Base-by-base conservation (phyloP, 371 early-diverging fungal species). In the Caulochytrium protostelioides region DNA sequence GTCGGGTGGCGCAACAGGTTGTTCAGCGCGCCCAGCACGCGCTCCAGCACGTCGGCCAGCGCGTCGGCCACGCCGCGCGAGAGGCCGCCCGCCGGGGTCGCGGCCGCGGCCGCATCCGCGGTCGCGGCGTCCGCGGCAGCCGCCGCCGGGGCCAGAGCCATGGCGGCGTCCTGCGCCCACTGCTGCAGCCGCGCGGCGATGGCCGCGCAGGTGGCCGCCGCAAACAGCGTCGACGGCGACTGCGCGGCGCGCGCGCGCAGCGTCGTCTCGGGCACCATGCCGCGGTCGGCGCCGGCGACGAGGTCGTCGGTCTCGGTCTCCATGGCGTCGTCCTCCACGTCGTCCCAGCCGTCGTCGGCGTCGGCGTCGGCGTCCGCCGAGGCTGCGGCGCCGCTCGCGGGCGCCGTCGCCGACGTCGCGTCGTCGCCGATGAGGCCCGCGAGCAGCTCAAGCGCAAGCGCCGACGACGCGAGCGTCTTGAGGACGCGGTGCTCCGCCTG, bases 81-180 rank as follows among this genome's bases (percentile, higher is more conserved):
- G n/a, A n/a, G n/a, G n/a, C n/a, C n/a, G n/a, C n/a, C n/a, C n/a
- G n/a, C n/a, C n/a, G 61, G 55, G 23, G 68, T 54, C 20, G 46
- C 36, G 4, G 64, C 55, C 2, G 54, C 56, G n/a, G 44, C 35
- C 3, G 50, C 46, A 7, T 42, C 22, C 3, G 40, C 41, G 8
- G 44, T 45, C 3, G 52, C 47, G 0, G 36, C 30, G 23, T 40
- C 41, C 30, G 62, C 54, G 25, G 41, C 38, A 21, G 64, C n/a
- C n/a, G n/a, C n/a, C n/a, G n/a, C n/a, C n/a, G 54, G 43, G 61
- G 70, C 0, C 69, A 70, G 5, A 69, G 34, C 4, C n/a, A n/a
- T n/a, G n/a, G n/a, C n/a, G n/a, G n/a, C n/a, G n/a, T n/a, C n/a
- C n/a, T n/a, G n/a, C n/a, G n/a, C n/a, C n/a, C n/a, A n/a, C n/a